Evolutionary conservation across 257 asterid species (phyloP).

Genomic region (Anisodus tanguticus): DNA sequence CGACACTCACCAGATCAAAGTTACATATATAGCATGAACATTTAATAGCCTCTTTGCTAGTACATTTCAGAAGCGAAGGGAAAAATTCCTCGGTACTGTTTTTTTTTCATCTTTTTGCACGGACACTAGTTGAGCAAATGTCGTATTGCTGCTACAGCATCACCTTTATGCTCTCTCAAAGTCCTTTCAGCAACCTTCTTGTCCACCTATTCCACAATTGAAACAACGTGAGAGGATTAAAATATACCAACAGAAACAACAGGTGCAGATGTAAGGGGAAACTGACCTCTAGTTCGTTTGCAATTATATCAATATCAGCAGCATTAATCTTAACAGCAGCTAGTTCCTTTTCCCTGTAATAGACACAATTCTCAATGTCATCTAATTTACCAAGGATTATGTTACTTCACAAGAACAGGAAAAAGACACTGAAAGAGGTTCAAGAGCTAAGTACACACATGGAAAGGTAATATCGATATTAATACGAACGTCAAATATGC

Average conservation of each 20-base stretch:
- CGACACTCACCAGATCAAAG: not conserved
- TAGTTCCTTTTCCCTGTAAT: constrained; percentile 84
- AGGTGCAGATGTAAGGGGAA: not conserved
- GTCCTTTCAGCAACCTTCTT: constrained; percentile 23
- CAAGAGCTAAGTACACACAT: not conserved
- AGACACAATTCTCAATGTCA: constrained; percentile 21
- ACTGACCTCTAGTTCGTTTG: constrained; percentile 80
- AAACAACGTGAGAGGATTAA: not conserved
- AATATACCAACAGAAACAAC: not conserved
- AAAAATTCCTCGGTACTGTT: not conserved
- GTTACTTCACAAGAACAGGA: not conserved
- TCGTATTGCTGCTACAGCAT: constrained; percentile 66
- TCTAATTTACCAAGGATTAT: not conserved
- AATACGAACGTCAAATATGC: not conserved
- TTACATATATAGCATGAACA: not conserved
- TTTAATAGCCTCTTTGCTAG: not conserved
- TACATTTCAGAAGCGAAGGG: not conserved
- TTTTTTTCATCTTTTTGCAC: not conserved
- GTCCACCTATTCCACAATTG: not conserved
- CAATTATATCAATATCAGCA: constrained; percentile 81
- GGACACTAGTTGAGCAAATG: constrained; percentile 56
- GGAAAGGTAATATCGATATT: not conserved
- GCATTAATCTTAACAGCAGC: constrained; percentile 95
- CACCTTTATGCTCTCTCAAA: too few relatives aligned
- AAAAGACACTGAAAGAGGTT: not conserved